Evolutionary conservation across 2,329 filamentous ascomycete genomes (phyloP).

Genomic region (Periconia digitata): DNA sequence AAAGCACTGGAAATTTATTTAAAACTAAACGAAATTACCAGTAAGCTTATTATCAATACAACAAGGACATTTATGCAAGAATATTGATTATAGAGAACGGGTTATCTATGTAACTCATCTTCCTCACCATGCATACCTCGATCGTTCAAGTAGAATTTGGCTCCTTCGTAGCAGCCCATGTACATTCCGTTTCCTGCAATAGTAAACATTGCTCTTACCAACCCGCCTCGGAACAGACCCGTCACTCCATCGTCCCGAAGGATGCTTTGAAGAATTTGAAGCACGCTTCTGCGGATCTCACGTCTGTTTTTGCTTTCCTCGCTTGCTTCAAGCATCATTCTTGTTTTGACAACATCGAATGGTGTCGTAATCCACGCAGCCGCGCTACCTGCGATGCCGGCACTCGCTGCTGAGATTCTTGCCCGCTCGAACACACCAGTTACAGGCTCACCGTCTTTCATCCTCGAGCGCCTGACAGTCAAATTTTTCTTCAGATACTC

Average conservation of each 20-base stretch:
- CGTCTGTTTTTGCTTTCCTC: not conserved
- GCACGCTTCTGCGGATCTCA: not conserved
- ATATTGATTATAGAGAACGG: too few species aligned
- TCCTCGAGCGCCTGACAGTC: not conserved
- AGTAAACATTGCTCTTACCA: not conserved
- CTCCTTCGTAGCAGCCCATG: not conserved
- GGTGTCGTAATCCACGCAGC: not conserved
- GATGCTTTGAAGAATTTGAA: not conserved
- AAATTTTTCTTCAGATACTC: not conserved
- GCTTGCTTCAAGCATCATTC: not conserved
- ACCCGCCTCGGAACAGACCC: not conserved
- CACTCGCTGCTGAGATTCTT: not conserved
- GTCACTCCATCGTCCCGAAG: not conserved
- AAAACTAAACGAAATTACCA: too few species aligned
- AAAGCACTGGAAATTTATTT: too few species aligned
- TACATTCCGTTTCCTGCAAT: not conserved
- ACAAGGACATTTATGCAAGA: too few species aligned
- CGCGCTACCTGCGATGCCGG: not conserved
- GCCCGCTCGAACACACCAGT: not conserved
- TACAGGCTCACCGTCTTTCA: not conserved
- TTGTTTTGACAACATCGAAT: not conserved
- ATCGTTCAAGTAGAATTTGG: not conserved
- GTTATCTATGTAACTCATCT: too few species aligned
- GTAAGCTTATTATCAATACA: too few species aligned
- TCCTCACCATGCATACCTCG: too few species aligned